Conservation (phyloP, 805 yeast species). For the Myxozyma udenii region DNA sequence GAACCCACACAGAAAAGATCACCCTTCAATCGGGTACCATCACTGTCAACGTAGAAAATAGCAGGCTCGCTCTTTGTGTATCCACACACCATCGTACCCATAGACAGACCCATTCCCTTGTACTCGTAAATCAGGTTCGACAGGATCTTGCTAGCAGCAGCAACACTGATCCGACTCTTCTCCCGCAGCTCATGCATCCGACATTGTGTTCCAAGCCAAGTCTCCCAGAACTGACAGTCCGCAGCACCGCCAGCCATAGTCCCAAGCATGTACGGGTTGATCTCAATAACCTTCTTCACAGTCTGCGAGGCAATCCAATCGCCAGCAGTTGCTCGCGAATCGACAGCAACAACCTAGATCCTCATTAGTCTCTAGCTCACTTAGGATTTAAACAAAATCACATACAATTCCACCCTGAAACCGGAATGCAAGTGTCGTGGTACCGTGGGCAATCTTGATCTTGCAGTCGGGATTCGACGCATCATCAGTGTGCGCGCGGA, state of each 20-base stretch:
- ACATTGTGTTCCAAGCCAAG: conserved; percentile 97
- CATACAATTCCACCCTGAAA: conserved; percentile 82
- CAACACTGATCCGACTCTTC: conserved; percentile 90
- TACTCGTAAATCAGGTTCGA: conserved; percentile 86
- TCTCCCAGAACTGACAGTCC: conserved; percentile 98
- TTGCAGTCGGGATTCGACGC: conserved; percentile 87
- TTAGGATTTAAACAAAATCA: conserved; percentile 34
- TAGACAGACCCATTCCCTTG: conserved; percentile 96
- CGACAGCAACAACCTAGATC: conserved; percentile 74
- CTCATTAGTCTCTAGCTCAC: not conserved
- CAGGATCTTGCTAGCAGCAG: conserved; percentile 93
- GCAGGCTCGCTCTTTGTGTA: conserved; percentile 93
- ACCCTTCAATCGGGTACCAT: conserved; percentile 93
- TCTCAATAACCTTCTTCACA: conserved; percentile 94
- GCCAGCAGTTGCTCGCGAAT: conserved; percentile 97
- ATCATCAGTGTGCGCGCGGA: conserved; percentile 98
- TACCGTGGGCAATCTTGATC: conserved; percentile 97
- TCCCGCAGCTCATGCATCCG: conserved; percentile 90
- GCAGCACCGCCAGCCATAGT: conserved; percentile 99
- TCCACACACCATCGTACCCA: conserved; percentile 99
- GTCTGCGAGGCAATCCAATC: conserved; percentile 98
- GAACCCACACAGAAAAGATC: conserved; percentile 97
- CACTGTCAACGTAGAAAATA: conserved; percentile 93
- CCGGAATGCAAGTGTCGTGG: conserved; percentile 96
- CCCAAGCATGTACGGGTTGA: conserved; percentile 90